A percentile compares a stretch with the other conserved stretches of the same genome.
phyloP scores from a whole-genome alignment of 1,139 yeast genomes.

The Blastobotrys elegans region DNA sequence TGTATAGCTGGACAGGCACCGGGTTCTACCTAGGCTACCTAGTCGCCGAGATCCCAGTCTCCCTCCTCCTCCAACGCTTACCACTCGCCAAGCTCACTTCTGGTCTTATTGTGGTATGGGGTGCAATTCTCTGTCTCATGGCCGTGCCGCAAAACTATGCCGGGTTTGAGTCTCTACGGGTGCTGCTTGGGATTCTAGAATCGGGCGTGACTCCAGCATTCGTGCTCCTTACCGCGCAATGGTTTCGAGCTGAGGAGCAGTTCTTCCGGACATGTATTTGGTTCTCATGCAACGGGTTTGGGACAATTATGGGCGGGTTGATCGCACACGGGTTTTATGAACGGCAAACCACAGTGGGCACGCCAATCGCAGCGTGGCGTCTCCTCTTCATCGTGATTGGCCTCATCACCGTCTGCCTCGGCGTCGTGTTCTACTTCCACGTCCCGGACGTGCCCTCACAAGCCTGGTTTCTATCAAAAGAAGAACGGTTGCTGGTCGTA shows the following conservation, averaged over 20 bases:
- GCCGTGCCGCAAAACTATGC: conserved; percentile 52
- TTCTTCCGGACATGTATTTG: conserved; percentile 53
- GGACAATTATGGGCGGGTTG: conserved; percentile 36
- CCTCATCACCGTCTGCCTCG: conserved; percentile 26
- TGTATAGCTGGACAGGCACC: conserved; percentile 41
- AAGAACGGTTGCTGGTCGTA: conserved; percentile 13
- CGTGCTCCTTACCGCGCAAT: conserved; percentile 24
- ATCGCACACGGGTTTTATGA: conserved; percentile 40
- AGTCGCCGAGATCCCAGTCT: conserved; percentile 49
- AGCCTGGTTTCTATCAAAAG: conserved; percentile 46
- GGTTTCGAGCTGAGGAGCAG: conserved; percentile 32
- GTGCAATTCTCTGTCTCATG: conserved; percentile 42
- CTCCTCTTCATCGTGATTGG: conserved; percentile 37
- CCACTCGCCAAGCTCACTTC: conserved; percentile 53
- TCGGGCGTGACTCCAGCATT: conserved; percentile 54
- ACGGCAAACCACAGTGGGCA: conserved; percentile 35
- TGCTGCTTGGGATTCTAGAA: conserved; percentile 55
- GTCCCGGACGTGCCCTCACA: conserved; percentile 50
- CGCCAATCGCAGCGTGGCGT: conserved; percentile 51
- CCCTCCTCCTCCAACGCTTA: conserved; percentile 45
- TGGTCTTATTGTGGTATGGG: conserved; percentile 46
- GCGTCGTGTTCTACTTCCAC: conserved; percentile 44
- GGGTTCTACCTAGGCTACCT: conserved; percentile 51
- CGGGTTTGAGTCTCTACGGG: conserved; percentile 51
- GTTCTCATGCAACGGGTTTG: conserved; percentile 40